These are phyloP conservation scores for Plantago major DNA, from an alignment of 257 asterid species.

Conservation along the genomic window DNA sequence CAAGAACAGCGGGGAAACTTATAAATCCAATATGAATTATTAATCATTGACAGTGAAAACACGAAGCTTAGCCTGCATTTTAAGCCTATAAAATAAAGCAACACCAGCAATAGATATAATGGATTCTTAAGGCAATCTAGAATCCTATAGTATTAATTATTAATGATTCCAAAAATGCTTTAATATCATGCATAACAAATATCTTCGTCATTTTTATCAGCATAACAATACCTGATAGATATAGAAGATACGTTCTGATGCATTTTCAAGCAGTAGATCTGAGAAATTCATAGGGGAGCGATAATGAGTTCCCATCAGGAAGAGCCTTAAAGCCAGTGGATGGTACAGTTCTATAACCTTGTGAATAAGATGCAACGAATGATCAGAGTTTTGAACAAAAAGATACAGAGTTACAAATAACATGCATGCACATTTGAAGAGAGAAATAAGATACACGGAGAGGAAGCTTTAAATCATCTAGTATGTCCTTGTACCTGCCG, in stretches of 20 bases:
- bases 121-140: too few relatives aligned
- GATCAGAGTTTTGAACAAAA: slow-evolving; percentile 1
- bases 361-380: slow-evolving; percentile 20
- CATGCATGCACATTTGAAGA: background rate
- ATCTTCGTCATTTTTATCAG: background rate
- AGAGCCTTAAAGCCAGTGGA: slow-evolving; percentile 84
- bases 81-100: too few relatives aligned
- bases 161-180: too few relatives aligned
- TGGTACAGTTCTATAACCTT: slow-evolving; percentile 89
- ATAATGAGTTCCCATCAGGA: slow-evolving; percentile 86
- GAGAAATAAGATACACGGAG: background rate
- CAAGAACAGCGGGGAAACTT: too few relatives aligned
- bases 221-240: slow-evolving; percentile 67
- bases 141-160: too few relatives aligned
- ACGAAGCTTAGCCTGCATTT: too few relatives aligned
- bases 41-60: too few relatives aligned
- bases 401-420: background rate
- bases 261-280: slow-evolving; percentile 72
- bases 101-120: too few relatives aligned
- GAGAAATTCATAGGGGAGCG: slow-evolving; percentile 94
- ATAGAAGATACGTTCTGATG: slow-evolving; percentile 87
- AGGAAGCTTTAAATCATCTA: background rate
- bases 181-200: too few relatives aligned
- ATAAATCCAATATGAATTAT: too few relatives aligned
- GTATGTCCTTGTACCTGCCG: slow-evolving; percentile 53